phyloP scores from a whole-genome alignment of 352 stramenopile species.

The Globisporangium acanthophoron region DNA sequence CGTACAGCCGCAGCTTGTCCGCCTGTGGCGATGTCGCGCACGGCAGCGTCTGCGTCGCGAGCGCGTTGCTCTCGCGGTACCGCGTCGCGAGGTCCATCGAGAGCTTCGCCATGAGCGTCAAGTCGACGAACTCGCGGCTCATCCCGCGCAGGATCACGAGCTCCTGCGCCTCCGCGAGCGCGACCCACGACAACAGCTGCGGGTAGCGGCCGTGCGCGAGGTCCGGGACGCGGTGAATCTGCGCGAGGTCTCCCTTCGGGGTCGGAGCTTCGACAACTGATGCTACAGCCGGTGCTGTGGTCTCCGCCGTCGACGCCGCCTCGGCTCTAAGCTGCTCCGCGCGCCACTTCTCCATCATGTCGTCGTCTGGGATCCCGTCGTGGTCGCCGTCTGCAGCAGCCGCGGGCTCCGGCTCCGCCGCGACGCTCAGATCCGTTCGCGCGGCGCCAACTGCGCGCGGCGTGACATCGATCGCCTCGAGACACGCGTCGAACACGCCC shows the following conservation, averaged over 20 bases:
- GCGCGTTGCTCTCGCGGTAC: constrained; percentile 36
- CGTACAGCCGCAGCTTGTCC: constrained; percentile 37
- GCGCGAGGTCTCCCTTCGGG: constrained; percentile 21
- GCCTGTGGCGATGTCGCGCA: constrained; percentile 32
- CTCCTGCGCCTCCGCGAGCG: constrained; percentile 59
- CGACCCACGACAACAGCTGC: constrained; percentile 49
- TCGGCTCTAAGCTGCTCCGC: constrained; percentile 32
- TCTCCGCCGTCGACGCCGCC: neutral
- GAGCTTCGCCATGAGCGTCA: constrained; percentile 61
- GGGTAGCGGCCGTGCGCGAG: constrained; percentile 42
- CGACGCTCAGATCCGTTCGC: constrained; percentile 23
- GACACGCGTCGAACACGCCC: constrained; percentile 45
- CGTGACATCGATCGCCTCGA: constrained; percentile 30
- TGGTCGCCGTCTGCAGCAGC: neutral
- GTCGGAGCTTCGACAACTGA: neutral
- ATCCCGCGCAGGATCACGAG: constrained; percentile 59
- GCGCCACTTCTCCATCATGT: constrained; percentile 52
- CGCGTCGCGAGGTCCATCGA: constrained; percentile 46
- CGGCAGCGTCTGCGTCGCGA: constrained; percentile 25
- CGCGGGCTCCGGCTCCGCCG: constrained; percentile 4
- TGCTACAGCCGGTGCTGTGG: neutral
- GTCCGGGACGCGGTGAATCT: constrained; percentile 45
- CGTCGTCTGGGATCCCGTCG: constrained; percentile 18
- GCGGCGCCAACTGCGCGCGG: constrained; percentile 27
- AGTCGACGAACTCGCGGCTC: constrained; percentile 53